Conservation (phyloP, 345 rosid genomes). For the Xanthoceras sorbifolium region DNA sequence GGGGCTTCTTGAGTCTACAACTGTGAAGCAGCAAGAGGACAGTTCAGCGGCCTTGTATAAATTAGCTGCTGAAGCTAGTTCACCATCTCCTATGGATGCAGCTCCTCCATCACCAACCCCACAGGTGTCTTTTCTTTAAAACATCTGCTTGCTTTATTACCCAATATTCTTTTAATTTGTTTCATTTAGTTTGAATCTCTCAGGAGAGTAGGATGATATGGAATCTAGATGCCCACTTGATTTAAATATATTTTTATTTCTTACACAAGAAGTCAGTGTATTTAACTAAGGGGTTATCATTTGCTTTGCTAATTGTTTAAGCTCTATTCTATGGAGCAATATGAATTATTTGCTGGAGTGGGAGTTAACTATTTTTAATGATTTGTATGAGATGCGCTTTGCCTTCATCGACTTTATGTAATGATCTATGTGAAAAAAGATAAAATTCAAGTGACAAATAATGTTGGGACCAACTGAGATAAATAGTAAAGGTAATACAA, state of each 20-base stretch:
- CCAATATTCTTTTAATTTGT: neutral
- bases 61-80: constrained; percentile 55
- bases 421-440: neutral
- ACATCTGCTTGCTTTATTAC: neutral
- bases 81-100: constrained; percentile 49
- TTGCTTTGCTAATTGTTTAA: neutral
- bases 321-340: neutral
- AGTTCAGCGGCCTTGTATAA: constrained; percentile 56
- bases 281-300: too few species aligned
- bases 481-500: neutral
- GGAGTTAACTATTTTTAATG: neutral
- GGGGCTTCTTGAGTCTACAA: constrained; percentile 57
- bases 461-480: neutral
- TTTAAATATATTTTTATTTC: neutral
- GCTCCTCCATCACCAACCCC: constrained; percentile 71
- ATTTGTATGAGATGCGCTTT: neutral
- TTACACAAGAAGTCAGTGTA: neutral
- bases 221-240: neutral
- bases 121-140: constrained; percentile 36
- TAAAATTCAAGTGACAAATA: too few species aligned
- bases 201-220: neutral
- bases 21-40: constrained; percentile 52
- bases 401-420: neutral
- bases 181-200: neutral
- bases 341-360: neutral